A percentile compares a stretch with the other conserved stretches of the same genome.
These are phyloP conservation scores for Schizophyllum amplum DNA, from an alignment of 1,284 basidiomycete genomes.

Conservation along the genomic window DNA sequence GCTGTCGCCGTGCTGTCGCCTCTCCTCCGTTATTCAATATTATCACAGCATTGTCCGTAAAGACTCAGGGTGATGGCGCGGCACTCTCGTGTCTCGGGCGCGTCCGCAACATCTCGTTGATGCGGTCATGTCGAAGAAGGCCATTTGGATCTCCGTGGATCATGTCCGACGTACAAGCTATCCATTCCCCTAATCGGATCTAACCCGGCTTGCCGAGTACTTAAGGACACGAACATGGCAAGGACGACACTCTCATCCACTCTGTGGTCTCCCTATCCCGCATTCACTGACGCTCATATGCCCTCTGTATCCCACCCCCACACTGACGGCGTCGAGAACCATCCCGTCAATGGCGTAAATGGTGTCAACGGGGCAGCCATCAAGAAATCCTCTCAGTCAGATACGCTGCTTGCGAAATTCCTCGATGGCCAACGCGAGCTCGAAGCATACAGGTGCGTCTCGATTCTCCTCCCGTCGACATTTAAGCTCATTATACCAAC, in stretches of 20 bases:
- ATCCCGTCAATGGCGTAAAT: not conserved
- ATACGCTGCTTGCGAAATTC: conserved; percentile 25
- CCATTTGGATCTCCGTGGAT: not conserved
- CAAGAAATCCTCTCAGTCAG: not conserved
- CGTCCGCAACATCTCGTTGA: not conserved
- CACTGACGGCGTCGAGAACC: not conserved
- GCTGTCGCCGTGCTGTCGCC: not conserved
- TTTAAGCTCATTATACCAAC: not conserved
- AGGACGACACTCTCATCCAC: not conserved
- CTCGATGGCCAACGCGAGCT: conserved; percentile 27
- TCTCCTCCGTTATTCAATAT: not conserved
- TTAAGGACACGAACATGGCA: not conserved
- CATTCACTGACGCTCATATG: not conserved
- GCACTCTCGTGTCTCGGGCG: not conserved
- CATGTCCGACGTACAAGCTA: not conserved
- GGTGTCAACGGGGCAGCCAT: not conserved
- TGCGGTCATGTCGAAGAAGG: not conserved
- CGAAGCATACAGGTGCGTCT: conserved; percentile 30
- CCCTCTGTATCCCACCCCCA: not conserved
- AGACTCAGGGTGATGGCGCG: too few relatives aligned
- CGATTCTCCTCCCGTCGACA: not conserved
- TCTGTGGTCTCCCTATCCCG: not conserved
- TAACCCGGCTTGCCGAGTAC: not conserved
- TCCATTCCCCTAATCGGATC: not conserved
- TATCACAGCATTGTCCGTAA: not conserved